These are phyloP conservation scores for Solanum corneliomulleri DNA, from an alignment of 257 asterid genomes.

Conservation along the genomic window DNA sequence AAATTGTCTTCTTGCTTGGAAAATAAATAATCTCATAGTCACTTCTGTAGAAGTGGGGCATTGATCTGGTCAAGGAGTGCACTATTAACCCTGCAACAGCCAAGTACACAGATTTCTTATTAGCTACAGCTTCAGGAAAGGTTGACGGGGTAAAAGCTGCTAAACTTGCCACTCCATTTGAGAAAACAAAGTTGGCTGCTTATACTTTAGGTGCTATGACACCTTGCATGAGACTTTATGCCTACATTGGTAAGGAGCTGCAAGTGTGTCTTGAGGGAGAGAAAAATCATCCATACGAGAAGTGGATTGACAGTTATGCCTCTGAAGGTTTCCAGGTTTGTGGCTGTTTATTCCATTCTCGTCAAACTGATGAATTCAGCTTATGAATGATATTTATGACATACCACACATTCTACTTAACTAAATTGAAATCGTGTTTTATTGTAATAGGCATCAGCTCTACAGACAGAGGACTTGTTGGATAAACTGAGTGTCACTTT, in stretches of 20 bases:
- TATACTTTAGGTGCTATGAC: slow-evolving; percentile 94
- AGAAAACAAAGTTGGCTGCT: slow-evolving; percentile 92
- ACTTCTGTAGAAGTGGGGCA: slow-evolving; percentile 67
- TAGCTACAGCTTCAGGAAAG: slow-evolving; percentile 86
- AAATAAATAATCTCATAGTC: not conserved
- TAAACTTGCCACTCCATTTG: slow-evolving; percentile 86
- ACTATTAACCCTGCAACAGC: slow-evolving; percentile 51
- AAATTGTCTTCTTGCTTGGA: not conserved
- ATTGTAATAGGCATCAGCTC: slow-evolving; percentile 43
- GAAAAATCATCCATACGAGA: slow-evolving; percentile 58
- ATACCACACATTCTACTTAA: not conserved
- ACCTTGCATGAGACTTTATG: slow-evolving; percentile 92
- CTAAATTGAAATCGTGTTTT: not conserved
- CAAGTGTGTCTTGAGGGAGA: slow-evolving; percentile 26
- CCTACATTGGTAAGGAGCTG: slow-evolving; percentile 76
- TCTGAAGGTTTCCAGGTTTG: slow-evolving; percentile 72
- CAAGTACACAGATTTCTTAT: slow-evolving; percentile 71
- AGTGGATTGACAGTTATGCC: slow-evolving; percentile 78
- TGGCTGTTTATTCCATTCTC: not conserved
- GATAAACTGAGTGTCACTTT: slow-evolving; percentile 79
- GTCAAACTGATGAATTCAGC: not conserved
- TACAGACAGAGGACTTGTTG: slow-evolving; percentile 73
- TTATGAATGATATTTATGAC: not conserved
- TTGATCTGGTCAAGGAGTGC: slow-evolving; percentile 43
- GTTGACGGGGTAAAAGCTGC: slow-evolving; percentile 74